Conservation (phyloP, 2,329 filamentous ascomycete genomes). For the Clonostachys rhizophaga region DNA sequence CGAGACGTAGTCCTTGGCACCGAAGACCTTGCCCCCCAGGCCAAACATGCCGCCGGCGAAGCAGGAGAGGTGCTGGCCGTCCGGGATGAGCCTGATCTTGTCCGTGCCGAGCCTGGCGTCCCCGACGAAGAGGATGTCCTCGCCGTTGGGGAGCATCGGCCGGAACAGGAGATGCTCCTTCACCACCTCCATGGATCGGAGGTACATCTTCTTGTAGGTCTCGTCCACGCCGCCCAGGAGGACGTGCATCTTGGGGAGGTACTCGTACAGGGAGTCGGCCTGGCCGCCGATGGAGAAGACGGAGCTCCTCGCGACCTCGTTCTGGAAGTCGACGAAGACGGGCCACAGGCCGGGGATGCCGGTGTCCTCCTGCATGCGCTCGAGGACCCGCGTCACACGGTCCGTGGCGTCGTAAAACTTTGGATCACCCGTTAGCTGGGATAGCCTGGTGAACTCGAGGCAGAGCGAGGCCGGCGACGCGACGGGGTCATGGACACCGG, state of each 20-base stretch:
- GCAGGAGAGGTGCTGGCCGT: slow-evolving; percentile 55
- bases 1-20: slow-evolving; percentile 47
- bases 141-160: slow-evolving; percentile 49
- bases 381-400: slow-evolving; percentile 51
- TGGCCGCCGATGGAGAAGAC: slow-evolving; percentile 51
- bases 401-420: slow-evolving; percentile 59
- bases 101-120: slow-evolving; percentile 28
- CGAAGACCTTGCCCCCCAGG: slow-evolving; percentile 55
- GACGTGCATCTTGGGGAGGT: slow-evolving; percentile 62
- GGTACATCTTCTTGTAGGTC: slow-evolving; percentile 29
- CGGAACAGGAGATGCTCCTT: slow-evolving; percentile 62
- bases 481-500: slow-evolving; percentile 26
- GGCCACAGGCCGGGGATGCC: slow-evolving; percentile 61
- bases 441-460: slow-evolving; percentile 60
- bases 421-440: slow-evolving; percentile 55
- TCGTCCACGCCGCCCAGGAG: slow-evolving; percentile 54
- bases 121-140: slow-evolving; percentile 59
- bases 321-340: slow-evolving; percentile 48
- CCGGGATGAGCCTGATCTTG: slow-evolving; percentile 13
- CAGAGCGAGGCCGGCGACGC: slow-evolving; percentile 47
- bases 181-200: slow-evolving; percentile 47
- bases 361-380: slow-evolving; percentile 46
- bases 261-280: slow-evolving; percentile 58
- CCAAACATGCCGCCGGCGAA: slow-evolving; percentile 66
- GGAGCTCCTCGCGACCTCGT: slow-evolving; percentile 30